These are phyloP conservation scores for Rhododendron vialii DNA, from an alignment of 148 eudicot genomes.

Conservation along the genomic window DNA sequence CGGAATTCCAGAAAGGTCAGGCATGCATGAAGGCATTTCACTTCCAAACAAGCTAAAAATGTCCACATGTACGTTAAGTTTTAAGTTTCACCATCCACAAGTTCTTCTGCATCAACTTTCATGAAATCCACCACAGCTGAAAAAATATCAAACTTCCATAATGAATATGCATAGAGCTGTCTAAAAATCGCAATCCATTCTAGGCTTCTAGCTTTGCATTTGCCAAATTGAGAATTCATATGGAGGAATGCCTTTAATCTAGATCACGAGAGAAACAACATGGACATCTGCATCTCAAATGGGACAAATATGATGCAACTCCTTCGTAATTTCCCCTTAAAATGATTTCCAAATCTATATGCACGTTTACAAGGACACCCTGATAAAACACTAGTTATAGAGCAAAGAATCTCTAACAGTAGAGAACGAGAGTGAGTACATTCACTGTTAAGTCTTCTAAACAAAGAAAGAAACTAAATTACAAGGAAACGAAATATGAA, in stretches of 20 bases:
- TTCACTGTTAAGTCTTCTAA: not conserved
- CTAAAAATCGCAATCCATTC: not conserved
- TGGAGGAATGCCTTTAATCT: not conserved
- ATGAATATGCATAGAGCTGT: not conserved
- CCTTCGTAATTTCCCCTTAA: not conserved
- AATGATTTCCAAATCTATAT: not conserved
- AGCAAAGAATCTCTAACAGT: not conserved
- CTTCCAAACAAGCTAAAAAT: not conserved
- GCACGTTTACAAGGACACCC: not conserved
- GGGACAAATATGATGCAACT: not conserved
- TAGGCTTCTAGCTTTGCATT: not conserved
- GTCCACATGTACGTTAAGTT: not conserved
- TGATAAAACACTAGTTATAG: not conserved
- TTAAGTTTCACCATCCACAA: not conserved
- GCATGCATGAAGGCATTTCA: not conserved
- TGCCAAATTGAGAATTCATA: not conserved
- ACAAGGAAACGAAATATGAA: slow-evolving; percentile 12
- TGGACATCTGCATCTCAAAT: not conserved
- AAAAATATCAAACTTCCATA: not conserved
- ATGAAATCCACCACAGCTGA: not conserved
- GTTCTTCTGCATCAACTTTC: not conserved
- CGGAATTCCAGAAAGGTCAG: not conserved
- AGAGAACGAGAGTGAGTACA: not conserved
- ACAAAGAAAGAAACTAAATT: not conserved
- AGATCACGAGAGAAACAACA: not conserved